phyloP scores from a whole-genome alignment of 306 rosid genomes.

The Vigna radiata region DNA sequence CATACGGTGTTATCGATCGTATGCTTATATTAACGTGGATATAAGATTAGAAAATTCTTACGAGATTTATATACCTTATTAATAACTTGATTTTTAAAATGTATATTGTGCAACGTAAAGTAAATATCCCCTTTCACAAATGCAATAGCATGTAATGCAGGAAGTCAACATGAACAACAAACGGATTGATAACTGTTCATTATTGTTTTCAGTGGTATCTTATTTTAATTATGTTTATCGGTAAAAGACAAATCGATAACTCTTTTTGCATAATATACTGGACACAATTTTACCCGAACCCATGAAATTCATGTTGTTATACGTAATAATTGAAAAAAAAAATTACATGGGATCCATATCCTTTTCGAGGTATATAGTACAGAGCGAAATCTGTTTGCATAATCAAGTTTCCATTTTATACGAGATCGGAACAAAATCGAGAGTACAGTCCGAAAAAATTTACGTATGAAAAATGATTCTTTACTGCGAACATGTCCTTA shows the following conservation, averaged over 20 bases:
- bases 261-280: too few relatives aligned
- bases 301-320: not conserved
- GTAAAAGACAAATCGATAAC: too few relatives aligned
- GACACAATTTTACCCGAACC: too few relatives aligned
- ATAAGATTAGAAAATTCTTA: not conserved
- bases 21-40: not conserved
- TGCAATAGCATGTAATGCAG: not conserved
- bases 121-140: not conserved
- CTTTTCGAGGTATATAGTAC: not conserved
- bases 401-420: not conserved
- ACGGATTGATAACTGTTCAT: not conserved
- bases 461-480: not conserved
- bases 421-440: slow-evolving; percentile 2
- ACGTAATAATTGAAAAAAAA: not conserved
- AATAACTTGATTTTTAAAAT: not conserved
- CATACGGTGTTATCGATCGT: not conserved
- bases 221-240: too few relatives aligned
- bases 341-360: not conserved
- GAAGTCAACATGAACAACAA: not conserved
- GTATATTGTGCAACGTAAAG: not conserved
- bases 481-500: not conserved
- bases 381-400: not conserved
- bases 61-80: too few relatives aligned
- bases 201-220: too few relatives aligned
- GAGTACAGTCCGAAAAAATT: not conserved